Percentiles rank a stretch among this genome's conserved stretches.
phyloP scores from a whole-genome alignment of 805 yeast genomes.

The Maudiozyma serrabonitensis region DNA sequence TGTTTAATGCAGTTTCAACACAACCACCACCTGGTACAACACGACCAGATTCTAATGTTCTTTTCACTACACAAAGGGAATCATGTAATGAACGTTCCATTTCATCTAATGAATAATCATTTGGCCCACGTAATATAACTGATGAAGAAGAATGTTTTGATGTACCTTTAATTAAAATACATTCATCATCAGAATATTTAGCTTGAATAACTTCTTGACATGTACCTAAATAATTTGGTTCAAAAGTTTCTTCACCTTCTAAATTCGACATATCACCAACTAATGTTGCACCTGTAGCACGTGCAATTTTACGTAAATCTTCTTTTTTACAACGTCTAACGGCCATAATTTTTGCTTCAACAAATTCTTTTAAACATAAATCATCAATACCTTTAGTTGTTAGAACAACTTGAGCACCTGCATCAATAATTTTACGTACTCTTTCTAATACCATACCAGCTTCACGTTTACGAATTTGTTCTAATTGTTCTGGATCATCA shows the following conservation, averaged over 20 bases:
- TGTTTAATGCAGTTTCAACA: constrained; percentile 93
- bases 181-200: constrained; percentile 90
- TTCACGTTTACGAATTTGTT: constrained; percentile 83
- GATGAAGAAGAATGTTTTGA: constrained; percentile 87
- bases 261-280: constrained; percentile 80
- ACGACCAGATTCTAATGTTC: constrained; percentile 87
- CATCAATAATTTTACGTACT: constrained; percentile 64
- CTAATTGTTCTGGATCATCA: constrained; percentile 95
- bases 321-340: constrained; percentile 96
- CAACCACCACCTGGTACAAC: constrained; percentile 99
- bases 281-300: constrained; percentile 95
- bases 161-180: constrained; percentile 84
- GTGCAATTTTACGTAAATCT: constrained; percentile 90
- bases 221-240: constrained; percentile 69
- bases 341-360: constrained; percentile 87
- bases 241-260: constrained; percentile 93
- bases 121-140: constrained; percentile 88
- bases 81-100: constrained; percentile 97
- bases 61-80: constrained; percentile 85
- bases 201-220: constrained; percentile 91
- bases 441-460: constrained; percentile 77
- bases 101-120: constrained; percentile 91
- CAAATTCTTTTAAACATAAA: constrained; percentile 80
- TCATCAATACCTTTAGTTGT: constrained; percentile 96
- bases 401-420: constrained; percentile 88